Conservation (phyloP, 441 rosid species). For the Eruca vesicaria region DNA sequence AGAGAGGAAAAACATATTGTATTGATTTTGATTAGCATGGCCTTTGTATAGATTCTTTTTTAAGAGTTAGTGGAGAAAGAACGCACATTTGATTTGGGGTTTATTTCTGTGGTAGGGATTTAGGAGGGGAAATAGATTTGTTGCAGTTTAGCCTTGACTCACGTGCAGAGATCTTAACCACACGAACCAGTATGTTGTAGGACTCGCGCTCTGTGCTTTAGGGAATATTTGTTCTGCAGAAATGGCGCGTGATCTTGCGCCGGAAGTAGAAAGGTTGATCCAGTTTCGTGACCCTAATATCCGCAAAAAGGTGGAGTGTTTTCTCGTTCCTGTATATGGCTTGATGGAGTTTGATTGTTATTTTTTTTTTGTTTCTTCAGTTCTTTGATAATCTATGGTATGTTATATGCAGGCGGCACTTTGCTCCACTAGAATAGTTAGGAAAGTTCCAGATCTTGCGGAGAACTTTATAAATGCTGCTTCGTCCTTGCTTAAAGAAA, state of each 20-base stretch:
- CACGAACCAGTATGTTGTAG: conserved; percentile 93
- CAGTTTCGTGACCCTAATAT: conserved; percentile 99
- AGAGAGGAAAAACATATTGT: not conserved
- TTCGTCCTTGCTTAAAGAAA: conserved; percentile 88
- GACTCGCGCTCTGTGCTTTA: conserved; percentile 97
- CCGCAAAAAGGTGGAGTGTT: conserved; percentile 69
- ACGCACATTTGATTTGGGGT: not conserved
- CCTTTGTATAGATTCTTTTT: not conserved
- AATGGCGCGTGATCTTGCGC: conserved; percentile 99
- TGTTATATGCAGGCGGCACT: conserved; percentile 76
- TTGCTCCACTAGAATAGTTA: conserved; percentile 90
- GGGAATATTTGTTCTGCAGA: conserved; percentile 99
- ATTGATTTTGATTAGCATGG: not conserved
- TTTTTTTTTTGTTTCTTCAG: conserved; percentile 10
- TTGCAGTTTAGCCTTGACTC: conserved; percentile 57
- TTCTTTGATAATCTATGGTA: conserved; percentile 23
- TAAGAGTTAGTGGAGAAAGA: not conserved
- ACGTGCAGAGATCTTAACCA: conserved; percentile 93
- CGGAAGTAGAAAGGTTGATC: conserved; percentile 96
- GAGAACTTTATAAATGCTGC: conserved; percentile 95
- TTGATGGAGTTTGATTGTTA: conserved; percentile 3
- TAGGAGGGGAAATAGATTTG: not conserved
- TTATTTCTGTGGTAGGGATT: not conserved
- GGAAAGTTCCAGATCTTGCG: conserved; percentile 97
- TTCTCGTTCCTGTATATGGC: conserved; percentile 6